These are phyloP conservation scores for Hortaea werneckii DNA, from an alignment of 2,329 filamentous ascomycete species.

Conservation along the genomic window DNA sequence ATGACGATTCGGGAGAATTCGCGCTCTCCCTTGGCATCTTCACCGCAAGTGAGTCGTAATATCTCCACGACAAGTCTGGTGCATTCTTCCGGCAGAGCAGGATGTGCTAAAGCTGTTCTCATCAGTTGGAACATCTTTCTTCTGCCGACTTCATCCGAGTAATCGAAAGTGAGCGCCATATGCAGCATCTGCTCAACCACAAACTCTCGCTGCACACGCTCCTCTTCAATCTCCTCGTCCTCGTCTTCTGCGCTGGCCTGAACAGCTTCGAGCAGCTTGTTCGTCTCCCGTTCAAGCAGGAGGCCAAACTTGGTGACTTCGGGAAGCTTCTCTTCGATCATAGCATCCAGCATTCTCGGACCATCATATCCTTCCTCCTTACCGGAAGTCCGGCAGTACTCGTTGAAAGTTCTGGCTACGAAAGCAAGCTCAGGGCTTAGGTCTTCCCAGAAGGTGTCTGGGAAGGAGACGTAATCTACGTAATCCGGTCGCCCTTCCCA, in stretches of 20 bases:
- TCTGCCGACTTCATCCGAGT: conserved; percentile 92
- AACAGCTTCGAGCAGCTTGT: conserved; percentile 55
- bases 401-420: conserved; percentile 83
- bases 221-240: conserved; percentile 49
- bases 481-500: conserved; percentile 89
- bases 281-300: conserved; percentile 72
- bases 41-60: conserved; percentile 72
- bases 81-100: conserved; percentile 82
- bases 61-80: conserved; percentile 80
- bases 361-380: conserved; percentile 34
- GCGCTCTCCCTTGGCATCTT: conserved; percentile 60
- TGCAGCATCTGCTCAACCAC: conserved; percentile 91
- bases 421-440: conserved; percentile 80
- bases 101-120: conserved; percentile 71
- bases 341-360: conserved; percentile 61
- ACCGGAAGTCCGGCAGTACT: conserved; percentile 70
- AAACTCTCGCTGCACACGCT: conserved; percentile 84
- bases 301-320: conserved; percentile 88
- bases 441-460: conserved; percentile 67
- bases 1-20: conserved; percentile 80
- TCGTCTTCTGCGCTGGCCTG: conserved; percentile 41
- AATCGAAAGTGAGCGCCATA: conserved; percentile 84
- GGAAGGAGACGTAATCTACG: conserved; percentile 58
- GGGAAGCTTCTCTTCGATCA: conserved; percentile 87
- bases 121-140: conserved; percentile 92